Conservation (phyloP, 2,329 filamentous ascomycete species). For the Fusarium kyushuense region DNA sequence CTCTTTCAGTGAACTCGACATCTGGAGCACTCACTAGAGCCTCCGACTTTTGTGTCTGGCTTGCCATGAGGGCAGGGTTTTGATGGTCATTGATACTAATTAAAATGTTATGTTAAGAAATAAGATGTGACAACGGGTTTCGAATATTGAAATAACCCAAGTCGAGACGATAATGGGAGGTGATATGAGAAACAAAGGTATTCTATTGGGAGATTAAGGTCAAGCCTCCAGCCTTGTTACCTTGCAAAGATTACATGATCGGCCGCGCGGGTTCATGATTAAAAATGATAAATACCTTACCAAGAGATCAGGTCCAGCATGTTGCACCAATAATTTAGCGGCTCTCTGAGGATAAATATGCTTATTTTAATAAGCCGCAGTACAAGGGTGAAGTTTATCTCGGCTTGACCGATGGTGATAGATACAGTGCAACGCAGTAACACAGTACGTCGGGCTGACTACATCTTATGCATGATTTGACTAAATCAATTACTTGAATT, state of each 20-base stretch:
- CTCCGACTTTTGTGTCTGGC: slow-evolving; percentile 3
- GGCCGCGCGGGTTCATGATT: slow-evolving; percentile 1
- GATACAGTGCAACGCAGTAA: slow-evolving; percentile 3
- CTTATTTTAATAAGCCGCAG: slow-evolving; percentile 2
- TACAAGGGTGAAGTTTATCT: slow-evolving; percentile 11
- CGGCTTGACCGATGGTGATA: slow-evolving; percentile 17
- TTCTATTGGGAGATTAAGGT: neutral
- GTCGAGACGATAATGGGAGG: neutral
- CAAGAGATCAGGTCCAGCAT: neutral
- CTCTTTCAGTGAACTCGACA: slow-evolving; percentile 7
- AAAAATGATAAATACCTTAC: neutral
- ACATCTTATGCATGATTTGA: neutral
- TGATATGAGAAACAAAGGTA: neutral
- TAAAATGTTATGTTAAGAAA: neutral
- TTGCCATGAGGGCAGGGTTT: slow-evolving; percentile 1
- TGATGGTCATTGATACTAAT: slow-evolving; percentile 2
- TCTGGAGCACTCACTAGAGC: neutral
- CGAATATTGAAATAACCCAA: neutral
- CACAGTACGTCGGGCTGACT: slow-evolving; percentile 6
- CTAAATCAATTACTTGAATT: slow-evolving; percentile 13
- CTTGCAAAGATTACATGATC: neutral
- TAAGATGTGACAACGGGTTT: neutral
- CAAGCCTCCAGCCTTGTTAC: neutral
- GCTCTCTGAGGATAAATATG: neutral
- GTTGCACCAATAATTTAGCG: slow-evolving; percentile 3